A percentile compares a stretch with the other conserved stretches of the same genome.
Conservation (phyloP, 345 rosid genomes). For the Hibiscus mutabilis region DNA sequence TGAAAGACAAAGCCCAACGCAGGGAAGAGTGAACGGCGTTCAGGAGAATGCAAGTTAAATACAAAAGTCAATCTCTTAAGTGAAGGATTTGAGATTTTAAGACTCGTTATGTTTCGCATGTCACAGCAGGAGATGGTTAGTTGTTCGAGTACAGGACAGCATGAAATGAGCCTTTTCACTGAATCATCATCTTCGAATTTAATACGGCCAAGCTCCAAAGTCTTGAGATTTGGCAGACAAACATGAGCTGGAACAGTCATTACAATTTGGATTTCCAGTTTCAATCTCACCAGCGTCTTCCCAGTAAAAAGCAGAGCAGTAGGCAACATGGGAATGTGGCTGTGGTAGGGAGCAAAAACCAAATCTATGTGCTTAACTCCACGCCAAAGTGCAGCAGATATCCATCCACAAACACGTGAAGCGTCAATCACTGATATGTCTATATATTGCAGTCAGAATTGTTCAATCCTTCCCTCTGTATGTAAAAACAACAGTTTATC, state of each 20-base stretch:
- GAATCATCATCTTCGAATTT: background rate
- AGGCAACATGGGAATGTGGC: too few relatives aligned
- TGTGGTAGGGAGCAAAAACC: background rate
- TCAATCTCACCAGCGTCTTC: background rate
- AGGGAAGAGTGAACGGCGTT: too few relatives aligned
- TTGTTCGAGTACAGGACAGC: background rate
- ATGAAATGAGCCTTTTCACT: background rate
- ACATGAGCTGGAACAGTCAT: background rate
- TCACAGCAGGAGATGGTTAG: background rate
- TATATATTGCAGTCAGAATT: too few relatives aligned
- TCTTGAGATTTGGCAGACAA: background rate
- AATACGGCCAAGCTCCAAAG: background rate
- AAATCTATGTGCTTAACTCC: background rate
- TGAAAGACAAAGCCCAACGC: too few relatives aligned
- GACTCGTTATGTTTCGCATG: background rate
- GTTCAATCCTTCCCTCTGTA: background rate
- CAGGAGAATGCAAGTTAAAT: too few relatives aligned
- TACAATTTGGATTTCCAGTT: background rate
- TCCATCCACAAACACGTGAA: too few relatives aligned
- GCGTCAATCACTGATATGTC: too few relatives aligned
- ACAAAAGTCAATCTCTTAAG: background rate
- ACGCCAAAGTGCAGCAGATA: background rate
- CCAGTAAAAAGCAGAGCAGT: too few relatives aligned
- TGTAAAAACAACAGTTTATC: background rate
- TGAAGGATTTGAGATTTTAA: background rate